Evolutionary conservation across 768 basidiomycete genomes (phyloP), one percentile per base, ranked within the genome.

Genomic region (Suillus discolor): DNA sequence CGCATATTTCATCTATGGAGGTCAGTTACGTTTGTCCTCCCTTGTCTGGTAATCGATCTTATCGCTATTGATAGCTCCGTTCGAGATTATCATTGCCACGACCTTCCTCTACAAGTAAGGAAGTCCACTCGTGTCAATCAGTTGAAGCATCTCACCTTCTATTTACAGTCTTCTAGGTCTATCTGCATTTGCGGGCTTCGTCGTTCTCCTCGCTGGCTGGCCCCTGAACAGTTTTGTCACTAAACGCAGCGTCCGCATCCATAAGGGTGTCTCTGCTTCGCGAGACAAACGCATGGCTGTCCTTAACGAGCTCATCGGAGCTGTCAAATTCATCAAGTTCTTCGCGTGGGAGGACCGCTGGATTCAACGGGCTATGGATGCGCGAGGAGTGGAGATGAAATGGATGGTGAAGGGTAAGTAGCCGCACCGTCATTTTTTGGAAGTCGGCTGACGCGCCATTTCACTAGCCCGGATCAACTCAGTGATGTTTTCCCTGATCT

Each of bases 81-180:
- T 96, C 62, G 92, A 95, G 71, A 85, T 95, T 39, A 66, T 89
- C 65, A 87, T 96, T 44, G 93, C 89, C 6, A 80, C 85, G 0
- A 64, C 81, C 12, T 93, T 94, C 78, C 82, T 96, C 39, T 96
- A 93, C 80, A 86, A 89, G 92, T 91, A 70, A 62, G 67, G 25
- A 28, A 60, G 6, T 31, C 65, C 7, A 23, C n/a, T 49, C 34
- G 20, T 45, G 59, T 64, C 11, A 34, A 53, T 20, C n/a, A 47
- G 16, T 36, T 23, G 23, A 39, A 68, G 18, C 7, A 16, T 5
- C 65, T 57, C 36, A 60, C 38, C 11, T 47, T 53, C 36, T 49
- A 38, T 62, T 49, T 63, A 38, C 13, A 91, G 87, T 65, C 78
- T 92, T 15, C 83, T 92, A 0, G 89, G 88, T 0, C 76, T 82